Conservation (phyloP, 352 stramenopile genomes). For the Phytophthora fragariaefolia region DNA sequence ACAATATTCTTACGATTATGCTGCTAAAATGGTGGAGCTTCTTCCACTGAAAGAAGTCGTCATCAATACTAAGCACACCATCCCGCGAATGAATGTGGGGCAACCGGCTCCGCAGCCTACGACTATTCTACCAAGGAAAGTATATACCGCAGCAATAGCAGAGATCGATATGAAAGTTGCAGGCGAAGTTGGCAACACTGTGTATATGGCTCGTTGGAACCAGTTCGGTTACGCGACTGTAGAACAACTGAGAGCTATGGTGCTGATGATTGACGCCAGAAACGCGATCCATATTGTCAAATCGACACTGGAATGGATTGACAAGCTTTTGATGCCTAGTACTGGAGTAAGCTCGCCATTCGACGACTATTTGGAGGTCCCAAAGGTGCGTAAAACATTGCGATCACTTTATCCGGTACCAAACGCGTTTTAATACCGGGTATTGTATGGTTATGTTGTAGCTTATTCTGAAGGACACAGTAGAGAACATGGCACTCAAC, state of each 20-base stretch:
- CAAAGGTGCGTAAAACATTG: slow-evolving; percentile 7
- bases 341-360: background rate
- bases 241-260: background rate
- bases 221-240: slow-evolving; percentile 1
- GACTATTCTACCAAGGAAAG: background rate
- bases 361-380: background rate
- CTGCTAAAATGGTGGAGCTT: background rate
- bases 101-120: background rate
- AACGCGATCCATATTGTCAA: background rate
- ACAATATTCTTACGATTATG: background rate
- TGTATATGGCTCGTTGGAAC: slow-evolving; percentile 1
- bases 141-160: slow-evolving; percentile 1
- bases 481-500: slow-evolving; percentile 14
- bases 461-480: background rate
- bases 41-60: background rate
- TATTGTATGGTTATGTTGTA: slow-evolving; percentile 10
- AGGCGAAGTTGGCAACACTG: background rate
- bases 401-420: background rate
- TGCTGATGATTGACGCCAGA: slow-evolving; percentile 7
- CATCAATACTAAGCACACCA: background rate
- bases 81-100: slow-evolving; percentile 9
- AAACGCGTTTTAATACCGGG: background rate
- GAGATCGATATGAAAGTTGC: slow-evolving; percentile 1
- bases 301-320: background rate
- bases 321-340: background rate